These are phyloP conservation scores for Diutina ranongensis DNA, from an alignment of 1,139 yeast species.

Conservation along the genomic window DNA sequence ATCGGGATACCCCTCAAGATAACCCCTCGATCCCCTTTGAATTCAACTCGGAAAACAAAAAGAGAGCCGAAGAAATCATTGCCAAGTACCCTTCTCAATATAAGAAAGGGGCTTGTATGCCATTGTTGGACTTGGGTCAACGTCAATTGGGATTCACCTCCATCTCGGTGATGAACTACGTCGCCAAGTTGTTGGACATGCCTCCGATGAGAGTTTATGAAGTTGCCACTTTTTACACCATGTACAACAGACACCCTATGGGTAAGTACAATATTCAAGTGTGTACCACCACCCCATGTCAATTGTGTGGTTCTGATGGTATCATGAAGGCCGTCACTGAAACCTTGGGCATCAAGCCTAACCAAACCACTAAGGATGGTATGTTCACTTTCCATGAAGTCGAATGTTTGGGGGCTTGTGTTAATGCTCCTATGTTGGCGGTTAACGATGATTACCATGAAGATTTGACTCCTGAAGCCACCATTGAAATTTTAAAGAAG, in stretches of 20 bases:
- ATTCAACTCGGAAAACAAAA: conserved; percentile 56
- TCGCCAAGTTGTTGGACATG: conserved; percentile 74
- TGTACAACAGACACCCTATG: conserved; percentile 83
- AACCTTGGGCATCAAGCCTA: conserved; percentile 58
- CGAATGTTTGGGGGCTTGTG: conserved; percentile 89
- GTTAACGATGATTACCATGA: conserved; percentile 76
- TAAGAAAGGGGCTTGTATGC: conserved; percentile 85
- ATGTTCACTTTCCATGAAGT: conserved; percentile 79
- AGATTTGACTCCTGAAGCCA: conserved; percentile 64
- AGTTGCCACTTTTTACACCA: conserved; percentile 87
- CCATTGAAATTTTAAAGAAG: conserved; percentile 49
- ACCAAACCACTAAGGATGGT: conserved; percentile 69
- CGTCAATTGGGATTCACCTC: conserved; percentile 84
- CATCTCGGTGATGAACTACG: conserved; percentile 87
- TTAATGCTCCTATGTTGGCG: conserved; percentile 84
- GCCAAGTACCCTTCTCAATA: conserved; percentile 80
- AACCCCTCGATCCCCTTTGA: conserved; percentile 63
- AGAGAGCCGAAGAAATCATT: conserved; percentile 62
- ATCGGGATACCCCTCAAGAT: conserved; percentile 61
- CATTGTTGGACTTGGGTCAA: conserved; percentile 77
- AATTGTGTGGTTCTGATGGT: conserved; percentile 71
- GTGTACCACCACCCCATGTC: conserved; percentile 89
- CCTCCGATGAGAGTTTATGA: conserved; percentile 95
- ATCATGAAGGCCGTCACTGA: conserved; percentile 60
- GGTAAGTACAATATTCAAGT: conserved; percentile 79